These are phyloP conservation scores for Tremella mesenterica DNA, from an alignment of 768 basidiomycete genomes.

Conservation along the genomic window DNA sequence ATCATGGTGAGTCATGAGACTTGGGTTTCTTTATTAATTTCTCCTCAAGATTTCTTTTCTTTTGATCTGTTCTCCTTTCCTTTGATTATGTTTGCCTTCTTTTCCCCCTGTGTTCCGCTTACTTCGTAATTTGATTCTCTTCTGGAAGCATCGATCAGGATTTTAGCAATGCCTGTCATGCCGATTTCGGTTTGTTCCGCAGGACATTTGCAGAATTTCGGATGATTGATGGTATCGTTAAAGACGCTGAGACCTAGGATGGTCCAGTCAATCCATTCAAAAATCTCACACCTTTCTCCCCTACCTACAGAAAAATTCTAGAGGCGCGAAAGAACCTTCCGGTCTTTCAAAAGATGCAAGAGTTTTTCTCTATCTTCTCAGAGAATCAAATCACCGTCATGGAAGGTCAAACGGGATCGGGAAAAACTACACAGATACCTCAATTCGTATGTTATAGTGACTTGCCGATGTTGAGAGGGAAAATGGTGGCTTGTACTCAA, in stretches of 20 bases:
- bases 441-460: slow-evolving; percentile 94
- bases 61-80: no score
- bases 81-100: no score
- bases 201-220: no score
- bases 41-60: no score
- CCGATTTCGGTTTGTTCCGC: no score
- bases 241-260: slow-evolving; percentile 50
- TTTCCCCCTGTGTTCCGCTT: no score
- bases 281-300: slow-evolving; percentile 57
- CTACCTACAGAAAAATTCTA: slow-evolving; percentile 77
- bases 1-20: slow-evolving; percentile 57
- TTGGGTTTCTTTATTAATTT: no score
- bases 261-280: slow-evolving; percentile 83
- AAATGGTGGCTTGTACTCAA: slow-evolving; percentile 92
- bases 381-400: slow-evolving; percentile 71
- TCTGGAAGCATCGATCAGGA: no score
- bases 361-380: slow-evolving; percentile 75
- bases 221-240: no score
- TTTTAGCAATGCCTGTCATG: no score
- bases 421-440: slow-evolving; percentile 95
- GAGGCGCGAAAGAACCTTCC: slow-evolving; percentile 78
- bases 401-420: slow-evolving; percentile 77
- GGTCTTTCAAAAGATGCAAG: slow-evolving; percentile 83
- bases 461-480: slow-evolving; percentile 78
- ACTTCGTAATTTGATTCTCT: no score